These are phyloP conservation scores for Circinella minor DNA, from an alignment of 371 early-diverging fungal genomes.

Conservation along the genomic window DNA sequence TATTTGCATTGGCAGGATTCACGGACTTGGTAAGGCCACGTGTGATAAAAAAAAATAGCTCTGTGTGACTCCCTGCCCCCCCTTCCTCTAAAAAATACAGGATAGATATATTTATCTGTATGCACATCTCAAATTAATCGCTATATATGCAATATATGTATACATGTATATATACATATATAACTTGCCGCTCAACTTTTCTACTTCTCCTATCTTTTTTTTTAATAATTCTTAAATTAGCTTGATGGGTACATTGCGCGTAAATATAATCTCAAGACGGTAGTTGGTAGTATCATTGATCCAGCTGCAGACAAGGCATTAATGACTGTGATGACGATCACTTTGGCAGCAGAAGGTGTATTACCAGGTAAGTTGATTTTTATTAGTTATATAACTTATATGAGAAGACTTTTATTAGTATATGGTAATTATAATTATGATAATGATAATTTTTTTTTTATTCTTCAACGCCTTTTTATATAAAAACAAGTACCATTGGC, in stretches of 20 bases:
- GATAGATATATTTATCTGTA: too few relatives aligned
- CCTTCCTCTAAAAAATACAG: too few relatives aligned
- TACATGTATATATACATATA: too few relatives aligned
- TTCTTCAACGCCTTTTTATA: neutral
- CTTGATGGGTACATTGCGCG: conserved; percentile 95
- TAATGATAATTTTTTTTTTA: neutral
- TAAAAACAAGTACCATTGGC: conserved; percentile 70
- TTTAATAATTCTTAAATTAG: conserved; percentile 27
- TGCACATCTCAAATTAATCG: too few relatives aligned
- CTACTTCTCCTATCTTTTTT: neutral
- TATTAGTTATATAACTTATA: neutral
- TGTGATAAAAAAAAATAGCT: neutral
- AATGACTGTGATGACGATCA: conserved; percentile 90
- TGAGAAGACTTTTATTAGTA: too few relatives aligned
- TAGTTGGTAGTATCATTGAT: conserved; percentile 91
- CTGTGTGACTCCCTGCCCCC: neutral
- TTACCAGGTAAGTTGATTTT: conserved; percentile 70
- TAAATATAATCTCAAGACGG: conserved; percentile 81
- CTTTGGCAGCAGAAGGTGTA: conserved; percentile 74
- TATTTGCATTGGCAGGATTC: conserved; percentile 81
- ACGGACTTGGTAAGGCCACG: conserved; percentile 76
- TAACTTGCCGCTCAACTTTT: too few relatives aligned
- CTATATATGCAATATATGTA: too few relatives aligned
- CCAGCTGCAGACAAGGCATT: conserved; percentile 96
- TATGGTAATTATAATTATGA: neutral